A percentile compares a stretch with the other conserved stretches of the same genome.
Evolutionary conservation across 169 alveolate genomes (phyloP).

Genomic region (Babesia microti): DNA sequence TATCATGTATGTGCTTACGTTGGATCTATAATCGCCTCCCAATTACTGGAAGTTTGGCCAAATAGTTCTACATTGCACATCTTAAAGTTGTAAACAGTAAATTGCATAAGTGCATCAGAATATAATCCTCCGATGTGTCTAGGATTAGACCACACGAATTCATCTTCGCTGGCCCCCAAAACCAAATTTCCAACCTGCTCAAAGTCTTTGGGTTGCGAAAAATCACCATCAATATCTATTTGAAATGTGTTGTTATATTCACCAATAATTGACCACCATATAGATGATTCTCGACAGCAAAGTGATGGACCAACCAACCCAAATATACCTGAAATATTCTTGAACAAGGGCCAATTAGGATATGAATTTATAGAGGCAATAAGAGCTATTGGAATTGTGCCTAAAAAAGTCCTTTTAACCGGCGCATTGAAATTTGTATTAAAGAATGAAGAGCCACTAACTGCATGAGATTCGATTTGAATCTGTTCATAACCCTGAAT

Average conservation of each 20-base stretch:
- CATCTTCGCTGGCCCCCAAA: neutral
- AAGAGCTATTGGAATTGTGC: slow-evolving; percentile 24
- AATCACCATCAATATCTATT: slow-evolving; percentile 26
- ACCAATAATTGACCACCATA: slow-evolving; percentile 12
- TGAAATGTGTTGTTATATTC: slow-evolving; percentile 17
- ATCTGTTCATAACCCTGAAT: slow-evolving; percentile 15
- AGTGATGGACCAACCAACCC: slow-evolving; percentile 16
- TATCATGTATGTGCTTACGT: slow-evolving; percentile 17
- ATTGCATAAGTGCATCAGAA: slow-evolving; percentile 48
- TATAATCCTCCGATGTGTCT: slow-evolving; percentile 60
- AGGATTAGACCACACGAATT: slow-evolving; percentile 50
- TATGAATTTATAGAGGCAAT: slow-evolving; percentile 2
- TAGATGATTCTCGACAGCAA: slow-evolving; percentile 15
- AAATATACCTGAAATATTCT: slow-evolving; percentile 15
- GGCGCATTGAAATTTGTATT: slow-evolving; percentile 1
- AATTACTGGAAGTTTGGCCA: slow-evolving; percentile 48
- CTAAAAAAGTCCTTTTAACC: neutral
- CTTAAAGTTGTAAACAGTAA: slow-evolving; percentile 48
- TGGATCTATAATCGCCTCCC: slow-evolving; percentile 44
- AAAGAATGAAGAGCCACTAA: slow-evolving; percentile 26
- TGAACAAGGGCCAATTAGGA: neutral
- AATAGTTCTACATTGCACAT: slow-evolving; percentile 51
- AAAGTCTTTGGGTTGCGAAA: too few relatives aligned
- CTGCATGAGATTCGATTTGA: slow-evolving; percentile 10
- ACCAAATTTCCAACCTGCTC: neutral